Conservation (phyloP, 306 rosid genomes). For the Adenanthera pavonina region DNA sequence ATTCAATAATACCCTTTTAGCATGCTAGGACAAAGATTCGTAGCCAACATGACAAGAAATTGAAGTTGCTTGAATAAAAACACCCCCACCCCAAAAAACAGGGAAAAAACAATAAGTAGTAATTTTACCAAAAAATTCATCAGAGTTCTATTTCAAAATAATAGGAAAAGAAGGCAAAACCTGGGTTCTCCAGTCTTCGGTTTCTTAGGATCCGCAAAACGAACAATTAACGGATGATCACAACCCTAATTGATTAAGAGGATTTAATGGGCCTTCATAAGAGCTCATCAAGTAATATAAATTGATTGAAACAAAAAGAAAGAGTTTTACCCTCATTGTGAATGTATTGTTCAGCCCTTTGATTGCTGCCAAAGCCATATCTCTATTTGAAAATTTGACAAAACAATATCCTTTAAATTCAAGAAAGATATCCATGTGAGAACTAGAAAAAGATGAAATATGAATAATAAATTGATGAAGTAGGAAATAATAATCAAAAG, state of each 20-base stretch:
- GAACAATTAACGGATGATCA: constrained; percentile 80
- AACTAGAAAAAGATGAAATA: constrained; percentile 35
- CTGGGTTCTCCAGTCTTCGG: constrained; percentile 71
- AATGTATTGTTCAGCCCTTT: constrained; percentile 70
- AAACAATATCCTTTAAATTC: constrained; percentile 72
- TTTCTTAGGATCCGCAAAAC: constrained; percentile 93
- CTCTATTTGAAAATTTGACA: constrained; percentile 71
- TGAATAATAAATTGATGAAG: constrained; percentile 30
- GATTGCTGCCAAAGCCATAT: constrained; percentile 87
- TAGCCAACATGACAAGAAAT: constrained; percentile 3
- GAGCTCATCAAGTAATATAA: constrained; percentile 31
- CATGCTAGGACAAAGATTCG: no score
- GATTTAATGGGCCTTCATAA: constrained; percentile 41
- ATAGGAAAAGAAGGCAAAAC: constrained; percentile 49
- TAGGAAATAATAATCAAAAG: background rate
- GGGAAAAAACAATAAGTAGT: no score
- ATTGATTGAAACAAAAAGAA: constrained; percentile 25
- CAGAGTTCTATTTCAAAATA: constrained; percentile 31
- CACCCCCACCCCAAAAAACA: background rate
- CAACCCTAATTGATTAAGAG: constrained; percentile 65
- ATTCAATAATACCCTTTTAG: background rate
- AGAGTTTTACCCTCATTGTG: constrained; percentile 73
- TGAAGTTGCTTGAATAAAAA: constrained; percentile 18
- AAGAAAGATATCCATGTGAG: constrained; percentile 38
- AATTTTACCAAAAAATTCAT: background rate